Evolutionary conservation across 2,329 filamentous ascomycete genomes (phyloP).

Genomic region (Didymella sp.): DNA sequence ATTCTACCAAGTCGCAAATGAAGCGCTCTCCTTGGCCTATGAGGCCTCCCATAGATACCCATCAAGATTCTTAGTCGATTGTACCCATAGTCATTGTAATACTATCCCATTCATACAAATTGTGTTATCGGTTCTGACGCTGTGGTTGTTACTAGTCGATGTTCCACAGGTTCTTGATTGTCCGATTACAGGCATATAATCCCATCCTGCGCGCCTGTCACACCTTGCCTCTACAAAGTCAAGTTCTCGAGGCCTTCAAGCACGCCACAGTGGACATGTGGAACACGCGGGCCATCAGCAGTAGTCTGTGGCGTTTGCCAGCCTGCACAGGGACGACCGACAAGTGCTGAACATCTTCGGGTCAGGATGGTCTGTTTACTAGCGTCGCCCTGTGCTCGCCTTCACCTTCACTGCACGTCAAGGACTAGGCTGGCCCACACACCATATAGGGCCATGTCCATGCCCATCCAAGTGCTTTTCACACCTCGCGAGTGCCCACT

Average conservation of each 20-base stretch:
- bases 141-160: neutral
- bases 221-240: neutral
- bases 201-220: neutral
- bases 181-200: neutral
- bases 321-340: neutral
- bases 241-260: neutral
- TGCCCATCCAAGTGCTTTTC: neutral
- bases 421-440: neutral
- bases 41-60: constrained; percentile 14
- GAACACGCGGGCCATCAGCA: neutral
- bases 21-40: constrained; percentile 9
- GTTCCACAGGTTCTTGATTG: neutral
- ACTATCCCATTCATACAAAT: neutral
- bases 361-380: neutral
- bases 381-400: neutral
- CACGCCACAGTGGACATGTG: too few relatives aligned
- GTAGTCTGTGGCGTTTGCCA: neutral
- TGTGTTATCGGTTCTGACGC: neutral
- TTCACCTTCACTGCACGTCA: neutral
- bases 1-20: neutral
- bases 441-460: neutral
- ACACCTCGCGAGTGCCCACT: neutral
- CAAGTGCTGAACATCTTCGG: neutral
- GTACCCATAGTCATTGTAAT: constrained; percentile 18
- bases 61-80: constrained; percentile 3